Evolutionary conservation across 2,329 filamentous ascomycete genomes (phyloP).

Genomic region (Amylocarpus encephaloides): DNA sequence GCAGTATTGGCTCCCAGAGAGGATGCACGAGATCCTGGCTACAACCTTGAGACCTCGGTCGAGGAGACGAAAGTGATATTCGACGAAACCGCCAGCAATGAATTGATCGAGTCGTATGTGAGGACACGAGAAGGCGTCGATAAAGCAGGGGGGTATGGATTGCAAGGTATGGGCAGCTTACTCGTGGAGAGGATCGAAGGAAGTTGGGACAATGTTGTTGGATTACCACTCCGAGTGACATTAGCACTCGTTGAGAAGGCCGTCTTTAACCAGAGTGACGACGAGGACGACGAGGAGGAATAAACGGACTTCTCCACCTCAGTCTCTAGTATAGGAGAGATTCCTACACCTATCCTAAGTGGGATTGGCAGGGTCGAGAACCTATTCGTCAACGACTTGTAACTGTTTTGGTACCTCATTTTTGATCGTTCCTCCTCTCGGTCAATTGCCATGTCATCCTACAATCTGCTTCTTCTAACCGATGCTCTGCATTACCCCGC

Average conservation of each 20-base stretch:
- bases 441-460: not conserved
- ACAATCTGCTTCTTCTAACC: not conserved
- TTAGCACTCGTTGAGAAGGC: slow-evolving; percentile 82
- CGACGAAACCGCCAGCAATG: slow-evolving; percentile 67
- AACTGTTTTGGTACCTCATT: not conserved
- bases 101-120: slow-evolving; percentile 77
- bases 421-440: not conserved
- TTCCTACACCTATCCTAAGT: not conserved
- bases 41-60: slow-evolving; percentile 71
- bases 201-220: slow-evolving; percentile 88
- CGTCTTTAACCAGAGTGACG: slow-evolving; percentile 63
- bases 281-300: slow-evolving; percentile 35
- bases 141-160: slow-evolving; percentile 92
- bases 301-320: not conserved
- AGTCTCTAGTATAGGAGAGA: not conserved
- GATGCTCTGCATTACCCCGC: not conserved
- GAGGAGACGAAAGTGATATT: slow-evolving; percentile 94
- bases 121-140: slow-evolving; percentile 86
- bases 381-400: not conserved
- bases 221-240: slow-evolving; percentile 72
- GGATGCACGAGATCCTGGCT: slow-evolving; percentile 77
- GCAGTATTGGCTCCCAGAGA: slow-evolving; percentile 76
- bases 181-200: slow-evolving; percentile 87
- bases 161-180: slow-evolving; percentile 83
- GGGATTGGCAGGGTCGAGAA: not conserved